phyloP scores from a whole-genome alignment of 1,284 basidiomycete genomes.

The Melampsora larici-populina region DNA sequence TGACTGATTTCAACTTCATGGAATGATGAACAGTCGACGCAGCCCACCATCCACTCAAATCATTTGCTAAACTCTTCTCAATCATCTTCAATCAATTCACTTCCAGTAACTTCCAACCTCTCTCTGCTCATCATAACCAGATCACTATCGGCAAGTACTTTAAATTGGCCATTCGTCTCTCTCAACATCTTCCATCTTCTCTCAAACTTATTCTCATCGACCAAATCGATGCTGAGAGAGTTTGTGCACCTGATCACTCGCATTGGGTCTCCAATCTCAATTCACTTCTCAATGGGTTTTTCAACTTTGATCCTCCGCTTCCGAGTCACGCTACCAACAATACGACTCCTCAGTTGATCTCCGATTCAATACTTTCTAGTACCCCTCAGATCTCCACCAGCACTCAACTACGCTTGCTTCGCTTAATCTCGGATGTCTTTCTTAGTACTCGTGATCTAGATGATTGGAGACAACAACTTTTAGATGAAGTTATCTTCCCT shows the following conservation, averaged over 20 bases:
- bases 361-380: constrained; percentile 43
- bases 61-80: constrained; percentile 28
- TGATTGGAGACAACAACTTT: constrained; percentile 51
- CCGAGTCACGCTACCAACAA: constrained; percentile 43
- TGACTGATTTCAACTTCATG: neutral
- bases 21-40: too few species aligned
- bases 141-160: constrained; percentile 40
- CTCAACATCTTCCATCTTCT: constrained; percentile 54
- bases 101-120: constrained; percentile 8
- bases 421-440: constrained; percentile 56
- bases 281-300: constrained; percentile 56
- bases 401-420: constrained; percentile 51
- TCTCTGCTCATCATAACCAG: constrained; percentile 5
- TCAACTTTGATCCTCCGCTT: constrained; percentile 43
- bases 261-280: constrained; percentile 58
- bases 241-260: constrained; percentile 57
- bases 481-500: constrained; percentile 30
- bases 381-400: constrained; percentile 47
- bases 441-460: constrained; percentile 55
- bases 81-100: constrained; percentile 26
- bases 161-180: constrained; percentile 50
- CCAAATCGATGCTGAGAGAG: constrained; percentile 55
- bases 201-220: constrained; percentile 56
- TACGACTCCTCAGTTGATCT: constrained; percentile 9
- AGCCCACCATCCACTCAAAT: constrained; percentile 11